Evolutionary conservation across 768 basidiomycete species (phyloP).

Genomic region (Lactarius pseudohatsudake): DNA sequence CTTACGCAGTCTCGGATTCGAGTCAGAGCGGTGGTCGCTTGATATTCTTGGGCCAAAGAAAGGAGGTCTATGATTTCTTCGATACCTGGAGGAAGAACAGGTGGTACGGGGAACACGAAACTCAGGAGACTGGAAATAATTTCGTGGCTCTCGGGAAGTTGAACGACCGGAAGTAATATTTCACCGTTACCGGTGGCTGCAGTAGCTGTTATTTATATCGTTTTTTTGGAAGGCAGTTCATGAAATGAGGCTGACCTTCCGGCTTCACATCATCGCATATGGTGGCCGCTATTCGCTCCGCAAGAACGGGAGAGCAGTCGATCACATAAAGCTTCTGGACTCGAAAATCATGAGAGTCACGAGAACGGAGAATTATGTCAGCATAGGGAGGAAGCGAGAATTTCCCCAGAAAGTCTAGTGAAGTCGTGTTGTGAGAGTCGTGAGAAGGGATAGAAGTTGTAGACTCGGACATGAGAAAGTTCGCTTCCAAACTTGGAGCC

Average conservation of each 20-base stretch:
- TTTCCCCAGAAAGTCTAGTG: background rate
- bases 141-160: background rate
- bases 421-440: background rate
- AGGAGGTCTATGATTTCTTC: background rate
- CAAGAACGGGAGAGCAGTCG: conserved; percentile 31
- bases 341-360: conserved; percentile 12
- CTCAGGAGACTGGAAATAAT: background rate
- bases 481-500: too few species aligned
- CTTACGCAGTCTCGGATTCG: background rate
- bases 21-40: background rate
- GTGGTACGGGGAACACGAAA: background rate
- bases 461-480: too few species aligned
- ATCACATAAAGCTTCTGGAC: conserved; percentile 10
- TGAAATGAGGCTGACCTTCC: background rate
- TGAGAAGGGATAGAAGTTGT: background rate
- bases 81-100: background rate
- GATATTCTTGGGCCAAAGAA: background rate
- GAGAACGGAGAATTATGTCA: conserved; percentile 10
- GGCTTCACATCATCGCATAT: background rate
- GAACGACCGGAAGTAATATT: background rate
- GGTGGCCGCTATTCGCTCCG: background rate
- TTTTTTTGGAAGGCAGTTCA: background rate
- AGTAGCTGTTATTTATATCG: background rate
- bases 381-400: background rate
- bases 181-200: background rate